Evolutionary conservation across 176 grass and related monocot species (phyloP).

Genomic region (Ensete ventricosum): DNA sequence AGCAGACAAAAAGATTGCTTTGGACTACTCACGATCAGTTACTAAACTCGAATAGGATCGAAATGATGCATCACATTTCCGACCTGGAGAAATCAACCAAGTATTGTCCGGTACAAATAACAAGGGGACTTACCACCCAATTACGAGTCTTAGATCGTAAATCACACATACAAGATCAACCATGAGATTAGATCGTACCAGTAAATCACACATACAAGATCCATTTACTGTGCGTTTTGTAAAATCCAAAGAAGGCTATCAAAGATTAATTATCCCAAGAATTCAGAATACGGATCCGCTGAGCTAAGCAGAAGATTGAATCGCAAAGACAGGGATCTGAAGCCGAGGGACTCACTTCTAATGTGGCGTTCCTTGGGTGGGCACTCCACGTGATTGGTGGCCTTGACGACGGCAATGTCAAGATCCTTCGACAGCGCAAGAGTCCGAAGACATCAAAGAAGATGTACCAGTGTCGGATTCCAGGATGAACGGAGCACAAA

Average conservation of each 20-base stretch:
- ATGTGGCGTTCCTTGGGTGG: slow-evolving; percentile 33
- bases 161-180: not conserved
- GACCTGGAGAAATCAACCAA: not conserved
- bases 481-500: not conserved
- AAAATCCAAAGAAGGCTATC: no score
- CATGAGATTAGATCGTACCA: not conserved
- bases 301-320: not conserved
- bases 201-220: not conserved
- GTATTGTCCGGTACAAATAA: not conserved
- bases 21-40: not conserved
- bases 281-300: not conserved
- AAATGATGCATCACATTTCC: not conserved
- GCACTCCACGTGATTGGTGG: slow-evolving; percentile 38
- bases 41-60: not conserved
- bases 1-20: no score
- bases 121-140: slow-evolving; percentile 8
- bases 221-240: not conserved
- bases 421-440: slow-evolving; percentile 22
- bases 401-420: slow-evolving; percentile 36
- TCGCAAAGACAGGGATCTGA: not conserved
- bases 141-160: slow-evolving; percentile 9
- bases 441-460: not conserved
- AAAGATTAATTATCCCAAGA: not conserved
- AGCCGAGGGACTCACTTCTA: slow-evolving; percentile 21
- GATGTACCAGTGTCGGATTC: not conserved